A percentile compares a stretch with the other conserved stretches of the same genome.
These are phyloP conservation scores for Globisporangium spiculum DNA, from an alignment of 352 stramenopile genomes.

Conservation along the genomic window DNA sequence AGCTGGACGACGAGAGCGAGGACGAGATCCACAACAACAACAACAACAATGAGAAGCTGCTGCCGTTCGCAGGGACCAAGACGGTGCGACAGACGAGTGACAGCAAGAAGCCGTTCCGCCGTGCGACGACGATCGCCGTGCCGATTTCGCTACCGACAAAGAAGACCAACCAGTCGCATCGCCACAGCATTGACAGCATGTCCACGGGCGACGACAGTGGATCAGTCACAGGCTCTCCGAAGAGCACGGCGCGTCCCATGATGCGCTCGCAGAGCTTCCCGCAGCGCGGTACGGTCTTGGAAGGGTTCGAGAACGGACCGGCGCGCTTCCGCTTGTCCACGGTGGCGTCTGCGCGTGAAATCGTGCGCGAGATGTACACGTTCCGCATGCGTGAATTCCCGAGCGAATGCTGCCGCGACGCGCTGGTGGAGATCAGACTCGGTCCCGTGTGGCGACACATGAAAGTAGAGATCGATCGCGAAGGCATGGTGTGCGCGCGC, in stretches of 20 bases:
- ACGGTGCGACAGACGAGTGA: slow-evolving; percentile 12
- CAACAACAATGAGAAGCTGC: neutral
- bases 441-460: slow-evolving; percentile 55
- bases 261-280: slow-evolving; percentile 58
- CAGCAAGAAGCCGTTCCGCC: slow-evolving; percentile 33
- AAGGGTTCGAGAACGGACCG: slow-evolving; percentile 56
- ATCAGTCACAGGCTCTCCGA: slow-evolving; percentile 2
- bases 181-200: slow-evolving; percentile 23
- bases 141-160: slow-evolving; percentile 14
- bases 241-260: slow-evolving; percentile 18
- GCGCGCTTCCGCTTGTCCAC: slow-evolving; percentile 65
- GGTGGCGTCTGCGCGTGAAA: slow-evolving; percentile 49
- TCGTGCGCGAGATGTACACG: slow-evolving; percentile 71
- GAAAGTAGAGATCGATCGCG: slow-evolving; percentile 42
- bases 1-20: slow-evolving; percentile 13
- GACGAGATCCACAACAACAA: neutral
- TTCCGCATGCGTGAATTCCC: slow-evolving; percentile 58
- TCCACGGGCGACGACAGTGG: slow-evolving; percentile 7
- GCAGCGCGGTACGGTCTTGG: slow-evolving; percentile 44
- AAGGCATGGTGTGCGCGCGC: slow-evolving; percentile 52
- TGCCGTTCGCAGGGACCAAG: neutral
- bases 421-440: slow-evolving; percentile 38
- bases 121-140: slow-evolving; percentile 52
- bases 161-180: slow-evolving; percentile 11
- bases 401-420: slow-evolving; percentile 29